These are phyloP conservation scores for Henningerozyma blattae DNA, from an alignment of 805 yeast genomes.

Conservation along the genomic window DNA sequence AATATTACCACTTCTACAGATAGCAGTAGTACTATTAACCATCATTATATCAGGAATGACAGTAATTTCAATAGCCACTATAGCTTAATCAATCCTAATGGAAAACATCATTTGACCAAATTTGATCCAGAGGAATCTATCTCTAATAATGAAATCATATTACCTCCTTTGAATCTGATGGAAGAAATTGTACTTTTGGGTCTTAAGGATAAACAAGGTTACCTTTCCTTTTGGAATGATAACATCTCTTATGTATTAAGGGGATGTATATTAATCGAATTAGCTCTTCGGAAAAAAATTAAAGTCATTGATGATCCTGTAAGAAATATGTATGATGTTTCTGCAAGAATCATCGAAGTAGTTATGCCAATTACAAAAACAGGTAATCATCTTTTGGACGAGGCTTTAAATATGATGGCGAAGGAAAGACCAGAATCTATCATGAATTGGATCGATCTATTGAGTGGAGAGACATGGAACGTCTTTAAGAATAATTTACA, in stretches of 20 bases:
- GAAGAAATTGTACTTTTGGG: conserved; percentile 93
- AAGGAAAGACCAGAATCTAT: conserved; percentile 71
- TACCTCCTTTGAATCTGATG: conserved; percentile 81
- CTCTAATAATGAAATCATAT: conserved; percentile 25
- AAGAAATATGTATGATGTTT: conserved; percentile 74
- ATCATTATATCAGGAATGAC: too few species aligned
- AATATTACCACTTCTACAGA: too few species aligned
- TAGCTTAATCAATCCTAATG: too few species aligned
- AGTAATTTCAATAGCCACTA: too few species aligned
- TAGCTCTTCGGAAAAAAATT: conserved; percentile 84
- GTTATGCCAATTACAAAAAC: conserved; percentile 73
- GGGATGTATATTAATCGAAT: conserved; percentile 85
- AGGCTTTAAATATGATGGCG: conserved; percentile 82
- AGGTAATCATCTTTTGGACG: conserved; percentile 92
- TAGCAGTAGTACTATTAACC: too few species aligned
- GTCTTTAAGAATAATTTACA: conserved; percentile 88
- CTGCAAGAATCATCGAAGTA: conserved; percentile 81
- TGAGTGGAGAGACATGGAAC: conserved; percentile 96
- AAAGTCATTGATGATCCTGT: conserved; percentile 86
- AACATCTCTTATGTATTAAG: conserved; percentile 91
- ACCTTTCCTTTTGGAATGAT: conserved; percentile 95
- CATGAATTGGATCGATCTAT: conserved; percentile 83
- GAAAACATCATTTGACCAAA: too few species aligned
- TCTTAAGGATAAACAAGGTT: conserved; percentile 90
- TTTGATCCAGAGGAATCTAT: conserved; percentile 59